These are phyloP conservation scores for Cercospora sojina DNA, from an alignment of 2,329 filamentous ascomycete species.

Conservation along the genomic window DNA sequence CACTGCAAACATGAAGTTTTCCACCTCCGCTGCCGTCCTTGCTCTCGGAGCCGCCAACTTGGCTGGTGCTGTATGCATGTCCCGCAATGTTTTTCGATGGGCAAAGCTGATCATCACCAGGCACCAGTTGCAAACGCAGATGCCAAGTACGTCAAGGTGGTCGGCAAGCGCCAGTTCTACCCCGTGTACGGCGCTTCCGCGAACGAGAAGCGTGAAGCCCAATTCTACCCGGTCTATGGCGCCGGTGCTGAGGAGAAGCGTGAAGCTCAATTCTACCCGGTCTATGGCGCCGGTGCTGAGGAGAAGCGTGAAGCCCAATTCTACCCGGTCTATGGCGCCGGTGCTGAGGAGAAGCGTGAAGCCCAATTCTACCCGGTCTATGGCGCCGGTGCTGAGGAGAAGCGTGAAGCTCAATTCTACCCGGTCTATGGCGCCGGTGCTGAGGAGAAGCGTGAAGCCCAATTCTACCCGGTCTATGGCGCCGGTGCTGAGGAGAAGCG, in stretches of 20 bases:
- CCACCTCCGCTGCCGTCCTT: neutral
- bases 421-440: neutral
- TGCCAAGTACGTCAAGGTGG: conserved; percentile 9
- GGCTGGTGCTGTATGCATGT: neutral
- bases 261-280: neutral
- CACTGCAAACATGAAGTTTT: conserved; percentile 8
- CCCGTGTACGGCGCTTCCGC: conserved; percentile 2
- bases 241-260: neutral
- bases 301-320: neutral
- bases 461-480: neutral
- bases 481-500: neutral
- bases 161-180: conserved; percentile 12
- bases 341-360: neutral
- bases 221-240: conserved; percentile 1
- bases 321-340: neutral
- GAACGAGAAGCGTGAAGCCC: conserved; percentile 5
- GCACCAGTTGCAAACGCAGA: conserved; percentile 7
- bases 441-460: neutral
- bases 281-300: no score
- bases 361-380: conserved; percentile 1
- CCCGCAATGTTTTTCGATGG: neutral
- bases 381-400: neutral
- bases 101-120: neutral
- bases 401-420: conserved; percentile 3
- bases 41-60: conserved; percentile 4